phyloP scores from a whole-genome alignment of 139 green algal genomes.

The Bryopsis sp. region DNA sequence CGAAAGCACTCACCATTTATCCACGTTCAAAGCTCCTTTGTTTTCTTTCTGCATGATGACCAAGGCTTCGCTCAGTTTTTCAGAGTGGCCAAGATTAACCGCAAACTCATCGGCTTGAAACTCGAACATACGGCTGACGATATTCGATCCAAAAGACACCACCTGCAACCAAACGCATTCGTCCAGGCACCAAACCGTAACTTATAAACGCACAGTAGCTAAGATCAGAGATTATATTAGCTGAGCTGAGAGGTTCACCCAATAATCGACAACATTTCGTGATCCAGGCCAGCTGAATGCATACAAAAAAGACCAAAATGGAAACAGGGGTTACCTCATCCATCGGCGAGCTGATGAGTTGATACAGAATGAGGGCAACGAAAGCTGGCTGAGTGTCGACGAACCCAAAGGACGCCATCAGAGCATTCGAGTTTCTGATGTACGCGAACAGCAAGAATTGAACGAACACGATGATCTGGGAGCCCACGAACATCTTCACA shows the following conservation, averaged over 20 bases:
- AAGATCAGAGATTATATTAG: too few relatives aligned
- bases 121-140: constrained; percentile 73
- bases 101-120: constrained; percentile 88
- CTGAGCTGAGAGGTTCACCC: too few relatives aligned
- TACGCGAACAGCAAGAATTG: constrained; percentile 65
- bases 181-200: too few relatives aligned
- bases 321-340: constrained; percentile 56
- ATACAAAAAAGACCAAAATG: too few relatives aligned
- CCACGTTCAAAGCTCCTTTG: constrained; percentile 48
- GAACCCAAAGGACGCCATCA: constrained; percentile 80
- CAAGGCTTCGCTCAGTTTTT: constrained; percentile 51
- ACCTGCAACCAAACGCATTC: too few relatives aligned
- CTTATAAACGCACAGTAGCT: too few relatives aligned
- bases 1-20: constrained; percentile 17
- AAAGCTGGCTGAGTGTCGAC: constrained; percentile 48
- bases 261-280: too few relatives aligned
- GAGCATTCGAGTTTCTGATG: constrained; percentile 33
- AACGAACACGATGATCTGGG: constrained; percentile 43
- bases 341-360: constrained; percentile 55
- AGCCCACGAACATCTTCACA: constrained; percentile 43
- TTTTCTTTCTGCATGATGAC: constrained; percentile 75
- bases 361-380: constrained; percentile 75
- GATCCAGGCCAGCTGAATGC: too few relatives aligned
- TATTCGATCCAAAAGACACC: constrained; percentile 51
- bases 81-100: constrained; percentile 36